Conservation (phyloP, 345 rosid genomes). For the Gossypium mustelinum region DNA sequence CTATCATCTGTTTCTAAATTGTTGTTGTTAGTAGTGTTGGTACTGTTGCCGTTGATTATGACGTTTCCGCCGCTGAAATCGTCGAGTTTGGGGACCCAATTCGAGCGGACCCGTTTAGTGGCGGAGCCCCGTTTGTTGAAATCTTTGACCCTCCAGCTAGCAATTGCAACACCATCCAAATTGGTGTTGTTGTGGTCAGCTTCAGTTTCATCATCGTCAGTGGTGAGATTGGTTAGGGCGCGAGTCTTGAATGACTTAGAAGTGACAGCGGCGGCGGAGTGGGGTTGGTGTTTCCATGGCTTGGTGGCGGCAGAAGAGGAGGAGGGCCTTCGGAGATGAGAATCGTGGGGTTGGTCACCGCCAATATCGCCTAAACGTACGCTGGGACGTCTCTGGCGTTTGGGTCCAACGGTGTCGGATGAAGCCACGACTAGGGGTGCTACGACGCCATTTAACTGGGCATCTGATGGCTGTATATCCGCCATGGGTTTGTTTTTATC, state of each 20-base stretch:
- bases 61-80: slow-evolving; percentile 23
- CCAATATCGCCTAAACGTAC: slow-evolving; percentile 90
- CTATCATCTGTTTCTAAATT: slow-evolving; percentile 45
- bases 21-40: not conserved
- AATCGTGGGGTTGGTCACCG: slow-evolving; percentile 47
- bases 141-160: slow-evolving; percentile 69
- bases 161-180: slow-evolving; percentile 53
- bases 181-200: slow-evolving; percentile 25
- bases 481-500: slow-evolving; percentile 25
- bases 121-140: slow-evolving; percentile 34
- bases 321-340: slow-evolving; percentile 38
- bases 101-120: slow-evolving; percentile 54
- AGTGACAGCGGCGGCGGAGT: not conserved
- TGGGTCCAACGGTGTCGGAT: slow-evolving; percentile 45
- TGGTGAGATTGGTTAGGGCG: slow-evolving; percentile 49
- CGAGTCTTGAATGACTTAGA: slow-evolving; percentile 55
- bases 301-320: slow-evolving; percentile 26
- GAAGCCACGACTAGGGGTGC: slow-evolving; percentile 31
- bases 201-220: slow-evolving; percentile 46
- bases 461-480: slow-evolving; percentile 47
- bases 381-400: slow-evolving; percentile 83
- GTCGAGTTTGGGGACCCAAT: slow-evolving; percentile 53
- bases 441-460: slow-evolving; percentile 45
- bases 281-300: slow-evolving; percentile 26
- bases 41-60: not conserved